Conservation (phyloP, 345 rosid genomes). For the Populus tremula region DNA sequence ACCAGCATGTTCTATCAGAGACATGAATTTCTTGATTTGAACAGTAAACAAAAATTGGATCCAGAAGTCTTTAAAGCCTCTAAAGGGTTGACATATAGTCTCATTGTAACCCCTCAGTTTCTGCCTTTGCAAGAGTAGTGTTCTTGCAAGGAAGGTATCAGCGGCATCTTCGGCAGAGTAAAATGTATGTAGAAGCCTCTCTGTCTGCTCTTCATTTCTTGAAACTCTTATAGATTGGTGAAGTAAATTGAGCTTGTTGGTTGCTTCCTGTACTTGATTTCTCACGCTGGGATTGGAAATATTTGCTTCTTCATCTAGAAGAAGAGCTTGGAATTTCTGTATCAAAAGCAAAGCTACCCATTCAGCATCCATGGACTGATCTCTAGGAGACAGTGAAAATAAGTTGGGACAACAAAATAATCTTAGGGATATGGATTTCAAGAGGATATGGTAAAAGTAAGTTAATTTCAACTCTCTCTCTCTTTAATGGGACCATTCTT, state of each 20-base stretch:
- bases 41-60: not conserved
- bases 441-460: not conserved
- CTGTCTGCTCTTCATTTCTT: not conserved
- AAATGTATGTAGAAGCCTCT: not conserved
- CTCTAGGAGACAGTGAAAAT: not conserved
- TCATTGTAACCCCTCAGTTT: not conserved
- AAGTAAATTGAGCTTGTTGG: not conserved
- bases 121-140: not conserved
- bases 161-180: not conserved
- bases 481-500: not conserved
- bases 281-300: not conserved
- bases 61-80: not conserved
- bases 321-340: not conserved
- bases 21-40: not conserved
- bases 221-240: not conserved
- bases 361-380: not conserved
- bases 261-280: not conserved
- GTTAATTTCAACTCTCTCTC: no score
- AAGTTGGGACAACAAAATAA: no score
- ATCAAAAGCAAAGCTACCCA: not conserved
- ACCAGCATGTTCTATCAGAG: not conserved
- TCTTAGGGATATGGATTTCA: not conserved
- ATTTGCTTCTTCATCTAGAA: not conserved
- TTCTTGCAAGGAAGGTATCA: not conserved
- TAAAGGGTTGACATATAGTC: not conserved